Conservation (phyloP, 495 filamentous ascomycete genomes). For the Penicillium macrosclerotiorum region DNA sequence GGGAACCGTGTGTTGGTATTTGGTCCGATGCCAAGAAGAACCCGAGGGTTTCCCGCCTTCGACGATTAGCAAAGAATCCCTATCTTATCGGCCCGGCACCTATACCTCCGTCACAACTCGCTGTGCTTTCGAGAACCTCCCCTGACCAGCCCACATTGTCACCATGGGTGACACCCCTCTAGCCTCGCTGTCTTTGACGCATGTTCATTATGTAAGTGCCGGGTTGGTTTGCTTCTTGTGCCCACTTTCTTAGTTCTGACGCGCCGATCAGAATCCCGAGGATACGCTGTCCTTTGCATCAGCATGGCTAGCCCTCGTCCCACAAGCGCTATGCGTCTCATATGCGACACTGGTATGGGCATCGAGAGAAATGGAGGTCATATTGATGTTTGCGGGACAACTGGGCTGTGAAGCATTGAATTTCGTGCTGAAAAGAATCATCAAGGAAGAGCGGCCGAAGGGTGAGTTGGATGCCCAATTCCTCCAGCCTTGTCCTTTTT, state of each 20-base stretch:
- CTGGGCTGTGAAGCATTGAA: constrained; percentile 93
- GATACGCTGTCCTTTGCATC: constrained; percentile 83
- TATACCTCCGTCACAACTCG: too few relatives aligned
- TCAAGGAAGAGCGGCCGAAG: constrained; percentile 86
- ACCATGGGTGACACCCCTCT: constrained; percentile 73
- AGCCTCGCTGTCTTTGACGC: constrained; percentile 88
- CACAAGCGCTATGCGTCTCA: constrained; percentile 83
- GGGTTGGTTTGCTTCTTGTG: background rate
- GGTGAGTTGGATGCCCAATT: constrained; percentile 53
- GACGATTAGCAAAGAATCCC: too few relatives aligned
- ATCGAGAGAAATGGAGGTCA: constrained; percentile 84
- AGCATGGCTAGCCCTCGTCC: constrained; percentile 90
- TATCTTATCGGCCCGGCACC: too few relatives aligned
- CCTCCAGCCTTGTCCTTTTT: too few relatives aligned
- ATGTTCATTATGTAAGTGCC: constrained; percentile 84
- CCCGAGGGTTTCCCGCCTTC: too few relatives aligned
- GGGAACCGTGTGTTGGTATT: too few relatives aligned
- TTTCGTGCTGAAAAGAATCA: constrained; percentile 80
- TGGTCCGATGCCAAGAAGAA: too few relatives aligned
- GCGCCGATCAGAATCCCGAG: constrained; percentile 70
- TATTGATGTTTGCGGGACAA: constrained; percentile 89
- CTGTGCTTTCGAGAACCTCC: too few relatives aligned
- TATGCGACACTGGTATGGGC: constrained; percentile 89
- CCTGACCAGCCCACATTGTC: too few relatives aligned
- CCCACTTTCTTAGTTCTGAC: too few relatives aligned